Base-by-base conservation (phyloP, 805 yeast genomes). In the Kazachstania africana region DNA sequence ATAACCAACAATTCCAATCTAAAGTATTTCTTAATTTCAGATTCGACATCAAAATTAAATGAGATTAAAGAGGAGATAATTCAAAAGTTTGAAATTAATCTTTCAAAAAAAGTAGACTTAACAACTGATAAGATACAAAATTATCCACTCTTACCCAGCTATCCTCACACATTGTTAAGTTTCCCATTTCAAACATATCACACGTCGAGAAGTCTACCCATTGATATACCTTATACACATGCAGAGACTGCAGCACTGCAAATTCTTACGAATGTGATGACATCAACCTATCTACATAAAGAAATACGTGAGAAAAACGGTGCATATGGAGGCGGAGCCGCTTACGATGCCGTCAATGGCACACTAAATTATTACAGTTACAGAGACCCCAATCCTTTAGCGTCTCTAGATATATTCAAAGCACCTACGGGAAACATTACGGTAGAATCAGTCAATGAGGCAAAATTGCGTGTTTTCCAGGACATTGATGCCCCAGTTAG, bases 251-350 rank as follows among this genome's bases (percentile, higher is more conserved):
- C 97, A 0, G 65, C 84, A 1, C 65, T 91, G 27, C 94, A 83
- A 55, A 72, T 91, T 0, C 63, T 91, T 28, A 68, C 95, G 1
- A 87, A 79, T 43, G 53, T 91, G 36, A 55, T 85, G 43, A 78
- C 94, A 0, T 87, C 78, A 57, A 82, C 80, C 48, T 72, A 81
- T 43, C 61, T 91, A 29, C 98, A 91, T 55, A 71, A 83, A 9
- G 94, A 85, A 40, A 75, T 91, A 24, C 71, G 98, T 42, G 98
- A 91, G 50, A 75, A 88, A 47, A 95, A 95, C 35, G 98, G 98
- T 36, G 98, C 98, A 0, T 91, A 91, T 50, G 98, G 98, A 6
- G 97, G 95, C 5, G 98, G 98, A 4, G 80, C 94, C 4, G 60
- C 70, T 6, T 91, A 77, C 53, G 81, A 78, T 50, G 84, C 88